A percentile compares a stretch with the other conserved stretches of the same genome.
phyloP scores from a whole-genome alignment of 2,329 filamentous ascomycete genomes.

The Penicillium sp. region DNA sequence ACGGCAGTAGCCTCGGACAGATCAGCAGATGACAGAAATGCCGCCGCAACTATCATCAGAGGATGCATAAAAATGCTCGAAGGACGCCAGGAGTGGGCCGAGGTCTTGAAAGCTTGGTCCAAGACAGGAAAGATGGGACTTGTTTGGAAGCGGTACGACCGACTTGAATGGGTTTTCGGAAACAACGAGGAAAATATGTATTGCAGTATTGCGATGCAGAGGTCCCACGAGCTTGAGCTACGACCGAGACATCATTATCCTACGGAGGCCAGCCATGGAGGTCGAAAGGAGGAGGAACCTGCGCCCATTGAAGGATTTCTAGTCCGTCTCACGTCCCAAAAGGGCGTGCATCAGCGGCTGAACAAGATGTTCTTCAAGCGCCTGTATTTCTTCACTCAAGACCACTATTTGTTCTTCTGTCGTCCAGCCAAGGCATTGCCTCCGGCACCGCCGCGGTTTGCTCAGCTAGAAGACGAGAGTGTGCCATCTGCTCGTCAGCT shows the following conservation, averaged over 20 bases:
- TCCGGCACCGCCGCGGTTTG: slow-evolving; percentile 56
- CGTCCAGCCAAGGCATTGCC: slow-evolving; percentile 58
- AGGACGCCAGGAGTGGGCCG: slow-evolving; percentile 55
- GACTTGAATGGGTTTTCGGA: slow-evolving; percentile 65
- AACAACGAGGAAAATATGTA: slow-evolving; percentile 66
- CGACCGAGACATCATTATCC: slow-evolving; percentile 64
- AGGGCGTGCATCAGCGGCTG: slow-evolving; percentile 55
- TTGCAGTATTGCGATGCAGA: slow-evolving; percentile 63
- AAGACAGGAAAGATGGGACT: slow-evolving; percentile 58
- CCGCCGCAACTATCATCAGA: slow-evolving; percentile 54
- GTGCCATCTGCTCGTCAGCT: slow-evolving; percentile 56
- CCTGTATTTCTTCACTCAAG: slow-evolving; percentile 62
- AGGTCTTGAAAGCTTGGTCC: slow-evolving; percentile 58
- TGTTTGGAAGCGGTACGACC: slow-evolving; percentile 66
- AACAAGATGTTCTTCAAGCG: slow-evolving; percentile 63
- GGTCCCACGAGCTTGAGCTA: slow-evolving; percentile 63
- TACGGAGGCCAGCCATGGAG: slow-evolving; percentile 44
- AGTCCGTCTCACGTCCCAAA: slow-evolving; percentile 61
- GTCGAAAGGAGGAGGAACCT: slow-evolving; percentile 52
- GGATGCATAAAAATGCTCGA: slow-evolving; percentile 58
- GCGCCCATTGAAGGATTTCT: slow-evolving; percentile 63
- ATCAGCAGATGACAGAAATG: slow-evolving; percentile 50
- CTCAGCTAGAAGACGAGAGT: slow-evolving; percentile 40
- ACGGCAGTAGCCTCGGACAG: slow-evolving; percentile 38
- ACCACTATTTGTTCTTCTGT: slow-evolving; percentile 61